Conservation (phyloP, 306 rosid species). For the Vigna radiata region DNA sequence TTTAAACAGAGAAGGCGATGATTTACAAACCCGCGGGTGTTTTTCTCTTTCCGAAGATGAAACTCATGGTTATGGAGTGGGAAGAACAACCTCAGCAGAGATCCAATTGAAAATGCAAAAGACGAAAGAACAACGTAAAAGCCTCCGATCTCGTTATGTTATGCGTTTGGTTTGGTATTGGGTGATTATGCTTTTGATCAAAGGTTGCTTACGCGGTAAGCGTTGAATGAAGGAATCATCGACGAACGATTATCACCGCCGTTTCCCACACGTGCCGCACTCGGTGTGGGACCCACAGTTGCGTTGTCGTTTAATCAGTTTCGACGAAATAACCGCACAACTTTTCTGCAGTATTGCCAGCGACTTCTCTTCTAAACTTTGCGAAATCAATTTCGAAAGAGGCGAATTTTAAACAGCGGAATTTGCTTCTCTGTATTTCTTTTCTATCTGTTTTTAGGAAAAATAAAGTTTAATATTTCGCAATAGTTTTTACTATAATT, state of each 20-base stretch:
- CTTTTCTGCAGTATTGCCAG: background rate
- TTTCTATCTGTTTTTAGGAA: no score
- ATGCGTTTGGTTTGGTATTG: slow-evolving; percentile 34
- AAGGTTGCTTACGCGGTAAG: slow-evolving; percentile 58
- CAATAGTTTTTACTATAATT: no score
- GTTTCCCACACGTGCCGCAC: slow-evolving; percentile 49
- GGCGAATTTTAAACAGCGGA: no score
- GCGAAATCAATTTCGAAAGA: no score
- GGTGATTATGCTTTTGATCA: slow-evolving; percentile 23
- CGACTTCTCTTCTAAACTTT: background rate
- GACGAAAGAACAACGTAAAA: background rate
- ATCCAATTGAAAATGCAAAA: background rate
- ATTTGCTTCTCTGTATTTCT: no score
- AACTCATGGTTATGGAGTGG: slow-evolving; percentile 64
- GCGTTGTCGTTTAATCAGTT: background rate
- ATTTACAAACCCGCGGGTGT: slow-evolving; percentile 83
- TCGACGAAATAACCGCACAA: background rate
- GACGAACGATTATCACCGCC: slow-evolving; percentile 22
- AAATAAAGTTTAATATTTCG: no score
- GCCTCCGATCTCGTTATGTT: background rate
- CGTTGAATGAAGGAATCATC: slow-evolving; percentile 45
- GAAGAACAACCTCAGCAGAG: slow-evolving; percentile 22
- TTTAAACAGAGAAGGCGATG: background rate
- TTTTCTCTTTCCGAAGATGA: slow-evolving; percentile 90
- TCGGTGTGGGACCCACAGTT: slow-evolving; percentile 14